phyloP scores from a whole-genome alignment of 805 yeast genomes.

The Candida verbasci region DNA sequence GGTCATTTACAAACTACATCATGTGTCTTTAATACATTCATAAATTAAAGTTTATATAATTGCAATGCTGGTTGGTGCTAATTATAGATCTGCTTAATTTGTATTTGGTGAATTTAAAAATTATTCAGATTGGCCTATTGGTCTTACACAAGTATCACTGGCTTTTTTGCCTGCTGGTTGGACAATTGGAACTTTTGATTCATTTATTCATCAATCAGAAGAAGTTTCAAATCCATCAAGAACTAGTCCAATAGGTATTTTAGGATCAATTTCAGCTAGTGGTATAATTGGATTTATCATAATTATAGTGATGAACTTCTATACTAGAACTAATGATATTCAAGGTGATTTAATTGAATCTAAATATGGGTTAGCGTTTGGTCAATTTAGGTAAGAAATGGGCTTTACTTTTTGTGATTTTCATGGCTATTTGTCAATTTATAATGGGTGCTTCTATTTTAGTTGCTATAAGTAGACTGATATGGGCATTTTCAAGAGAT shows the following conservation, averaged over 20 bases:
- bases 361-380: constrained; percentile 24
- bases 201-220: constrained; percentile 30
- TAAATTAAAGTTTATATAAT: constrained; percentile 22
- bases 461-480: constrained; percentile 25
- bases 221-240: constrained; percentile 23
- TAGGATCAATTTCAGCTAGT: constrained; percentile 25
- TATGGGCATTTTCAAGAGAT: constrained; percentile 29
- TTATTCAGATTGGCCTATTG: constrained; percentile 50
- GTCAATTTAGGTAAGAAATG: constrained; percentile 27
- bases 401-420: constrained; percentile 26
- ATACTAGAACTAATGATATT: constrained; percentile 20
- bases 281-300: constrained; percentile 21
- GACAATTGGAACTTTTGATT: constrained; percentile 33
- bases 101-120: constrained; percentile 54
- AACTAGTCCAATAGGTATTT: constrained; percentile 27
- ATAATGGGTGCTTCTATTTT: constrained; percentile 29
- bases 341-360: constrained; percentile 16
- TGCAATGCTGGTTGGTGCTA: constrained; percentile 27
- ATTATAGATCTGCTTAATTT: constrained; percentile 45
- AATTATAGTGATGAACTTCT: constrained; percentile 20
- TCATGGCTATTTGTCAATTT: constrained; percentile 26
- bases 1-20: constrained; percentile 25
- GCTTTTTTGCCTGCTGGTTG: constrained; percentile 29
- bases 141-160: constrained; percentile 39
- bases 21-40: constrained; percentile 17